Evolutionary conservation across 2,329 filamentous ascomycete species (phyloP).

Genomic region (Aspergillus quadricinctus): DNA sequence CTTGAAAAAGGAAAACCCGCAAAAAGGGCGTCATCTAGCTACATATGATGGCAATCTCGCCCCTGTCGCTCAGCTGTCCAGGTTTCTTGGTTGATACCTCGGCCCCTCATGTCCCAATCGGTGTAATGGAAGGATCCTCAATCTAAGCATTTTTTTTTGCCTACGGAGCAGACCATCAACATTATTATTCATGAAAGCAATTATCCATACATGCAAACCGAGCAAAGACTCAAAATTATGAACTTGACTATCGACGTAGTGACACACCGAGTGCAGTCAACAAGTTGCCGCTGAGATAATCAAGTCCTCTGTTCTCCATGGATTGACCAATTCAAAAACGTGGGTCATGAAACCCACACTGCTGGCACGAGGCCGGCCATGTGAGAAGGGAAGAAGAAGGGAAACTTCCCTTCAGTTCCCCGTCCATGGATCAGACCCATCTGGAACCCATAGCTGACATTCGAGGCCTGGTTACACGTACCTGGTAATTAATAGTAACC

Average conservation of each 20-base stretch:
- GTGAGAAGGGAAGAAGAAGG: neutral
- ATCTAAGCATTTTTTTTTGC: neutral
- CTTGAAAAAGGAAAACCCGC: neutral
- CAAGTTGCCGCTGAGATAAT: neutral
- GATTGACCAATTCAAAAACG: neutral
- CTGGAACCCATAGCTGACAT: neutral
- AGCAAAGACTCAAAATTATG: neutral
- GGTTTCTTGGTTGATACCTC: neutral
- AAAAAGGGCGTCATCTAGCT: neutral
- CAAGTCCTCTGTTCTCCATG: neutral
- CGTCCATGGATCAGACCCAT: neutral
- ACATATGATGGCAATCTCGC: neutral
- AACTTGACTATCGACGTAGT: neutral
- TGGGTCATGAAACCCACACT: neutral
- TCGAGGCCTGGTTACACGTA: neutral
- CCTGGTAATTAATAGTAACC: neutral
- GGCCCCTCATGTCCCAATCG: neutral
- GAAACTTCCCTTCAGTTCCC: neutral
- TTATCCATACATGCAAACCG: neutral
- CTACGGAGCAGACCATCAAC: neutral
- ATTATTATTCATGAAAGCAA: too few species aligned
- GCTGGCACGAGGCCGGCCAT: neutral
- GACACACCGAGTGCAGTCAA: too few species aligned
- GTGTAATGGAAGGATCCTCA: neutral
- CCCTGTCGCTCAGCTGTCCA: neutral